phyloP scores from a whole-genome alignment of 73 alveolate species.

The Paramecium caudatum region DNA sequence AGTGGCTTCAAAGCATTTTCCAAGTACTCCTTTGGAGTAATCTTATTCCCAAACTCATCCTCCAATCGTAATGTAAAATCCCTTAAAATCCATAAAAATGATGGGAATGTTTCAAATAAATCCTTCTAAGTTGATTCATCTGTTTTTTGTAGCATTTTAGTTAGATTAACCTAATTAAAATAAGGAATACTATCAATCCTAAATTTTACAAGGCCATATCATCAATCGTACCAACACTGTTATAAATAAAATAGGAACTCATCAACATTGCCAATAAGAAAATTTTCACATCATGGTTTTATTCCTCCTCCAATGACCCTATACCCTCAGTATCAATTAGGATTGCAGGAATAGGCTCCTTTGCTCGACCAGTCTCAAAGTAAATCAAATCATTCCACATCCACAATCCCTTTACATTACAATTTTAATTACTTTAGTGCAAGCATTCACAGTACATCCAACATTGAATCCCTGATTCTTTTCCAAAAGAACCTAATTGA shows the following conservation, averaged over 20 bases:
- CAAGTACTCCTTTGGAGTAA: constrained; percentile 91
- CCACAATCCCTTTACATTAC: constrained; percentile 82
- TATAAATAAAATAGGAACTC: constrained; percentile 87
- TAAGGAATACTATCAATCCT: constrained; percentile 80
- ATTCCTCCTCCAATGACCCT: constrained; percentile 94
- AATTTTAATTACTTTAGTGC: constrained; percentile 82
- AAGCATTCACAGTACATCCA: constrained; percentile 92
- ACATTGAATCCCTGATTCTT: constrained; percentile 85
- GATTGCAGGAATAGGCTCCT: constrained; percentile 61
- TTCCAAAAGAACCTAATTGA: constrained; percentile 70
- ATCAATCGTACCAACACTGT: constrained; percentile 93
- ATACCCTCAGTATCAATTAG: constrained; percentile 97
- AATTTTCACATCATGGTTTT: constrained; percentile 90
- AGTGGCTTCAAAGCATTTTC: constrained; percentile 89
- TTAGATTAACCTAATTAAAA: constrained; percentile 81
- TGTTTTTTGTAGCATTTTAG: constrained; percentile 91
- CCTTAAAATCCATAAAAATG: constrained; percentile 82
- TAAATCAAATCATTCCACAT: constrained; percentile 79
- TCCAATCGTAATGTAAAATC: constrained; percentile 88
- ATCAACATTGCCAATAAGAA: constrained; percentile 90
- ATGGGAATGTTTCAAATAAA: constrained; percentile 77
- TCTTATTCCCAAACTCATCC: constrained; percentile 89
- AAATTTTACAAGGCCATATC: constrained; percentile 90
- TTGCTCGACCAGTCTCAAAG: constrained; percentile 39
- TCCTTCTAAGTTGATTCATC: constrained; percentile 74